Percentiles rank a stretch among this genome's conserved stretches.
These are phyloP conservation scores for Plasmopara muralis DNA, from an alignment of 352 stramenopile genomes.

Conservation along the genomic window DNA sequence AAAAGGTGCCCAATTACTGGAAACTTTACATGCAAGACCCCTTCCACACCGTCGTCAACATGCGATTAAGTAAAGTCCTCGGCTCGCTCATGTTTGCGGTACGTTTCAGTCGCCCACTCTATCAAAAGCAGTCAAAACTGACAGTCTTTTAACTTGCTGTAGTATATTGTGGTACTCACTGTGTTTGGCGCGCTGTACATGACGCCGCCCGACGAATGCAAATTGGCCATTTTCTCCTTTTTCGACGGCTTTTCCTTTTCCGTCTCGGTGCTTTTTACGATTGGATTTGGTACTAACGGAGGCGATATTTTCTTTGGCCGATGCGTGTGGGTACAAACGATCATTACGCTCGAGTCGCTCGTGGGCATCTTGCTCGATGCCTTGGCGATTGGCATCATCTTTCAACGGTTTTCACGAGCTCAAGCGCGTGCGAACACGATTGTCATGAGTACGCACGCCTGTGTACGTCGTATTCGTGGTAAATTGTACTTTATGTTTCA, in stretches of 20 bases:
- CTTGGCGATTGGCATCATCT: conserved; percentile 92
- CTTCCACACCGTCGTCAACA: conserved; percentile 80
- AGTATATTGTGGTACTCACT: conserved; percentile 66
- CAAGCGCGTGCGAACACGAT: conserved; percentile 90
- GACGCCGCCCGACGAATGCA: conserved; percentile 55
- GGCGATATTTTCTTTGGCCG: conserved; percentile 86
- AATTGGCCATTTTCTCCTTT: conserved; percentile 57
- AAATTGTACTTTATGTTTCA: conserved; percentile 93
- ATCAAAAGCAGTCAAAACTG: conserved; percentile 5
- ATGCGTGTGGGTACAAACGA: conserved; percentile 88
- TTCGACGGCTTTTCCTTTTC: conserved; percentile 79
- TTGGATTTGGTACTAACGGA: conserved; percentile 72
- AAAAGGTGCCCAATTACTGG: conserved; percentile 77
- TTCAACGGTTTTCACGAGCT: conserved; percentile 89
- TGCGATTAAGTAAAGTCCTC: conserved; percentile 75
- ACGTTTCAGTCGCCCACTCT: conserved; percentile 10
- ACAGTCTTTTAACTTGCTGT: conserved; percentile 5
- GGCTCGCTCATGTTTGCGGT: conserved; percentile 26
- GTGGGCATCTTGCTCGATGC: conserved; percentile 89
- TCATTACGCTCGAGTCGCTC: conserved; percentile 91
- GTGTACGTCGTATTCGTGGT: conserved; percentile 84
- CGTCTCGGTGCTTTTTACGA: conserved; percentile 73
- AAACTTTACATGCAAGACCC: conserved; percentile 79
- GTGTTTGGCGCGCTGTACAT: conserved; percentile 75
- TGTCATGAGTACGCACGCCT: conserved; percentile 89